phyloP scores from a whole-genome alignment of 2,329 filamentous ascomycete genomes.

The Fusarium dlaminii region DNA sequence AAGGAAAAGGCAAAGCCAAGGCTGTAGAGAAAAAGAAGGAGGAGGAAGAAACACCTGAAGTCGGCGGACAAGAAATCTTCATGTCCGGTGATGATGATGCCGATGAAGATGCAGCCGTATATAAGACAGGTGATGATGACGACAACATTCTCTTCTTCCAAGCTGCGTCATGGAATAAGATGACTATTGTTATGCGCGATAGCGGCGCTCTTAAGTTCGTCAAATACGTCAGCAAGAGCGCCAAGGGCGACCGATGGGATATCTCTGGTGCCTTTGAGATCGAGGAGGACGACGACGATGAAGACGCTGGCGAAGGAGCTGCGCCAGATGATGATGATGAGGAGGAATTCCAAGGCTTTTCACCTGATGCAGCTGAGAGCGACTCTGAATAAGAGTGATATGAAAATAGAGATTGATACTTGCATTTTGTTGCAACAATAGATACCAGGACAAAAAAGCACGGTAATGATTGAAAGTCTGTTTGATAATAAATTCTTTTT shows the following conservation, averaged over 20 bases:
- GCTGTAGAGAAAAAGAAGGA: constrained; percentile 7
- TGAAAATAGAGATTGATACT: constrained; percentile 21
- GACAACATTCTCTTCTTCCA: constrained; percentile 73
- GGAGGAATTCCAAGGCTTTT: constrained; percentile 68
- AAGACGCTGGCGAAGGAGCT: constrained; percentile 48
- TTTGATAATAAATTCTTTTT: constrained; percentile 3
- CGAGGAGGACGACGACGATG: constrained; percentile 61
- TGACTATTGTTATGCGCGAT: constrained; percentile 90
- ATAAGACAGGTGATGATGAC: constrained; percentile 82
- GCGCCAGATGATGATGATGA: constrained; percentile 55
- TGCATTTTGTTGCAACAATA: constrained; percentile 19
- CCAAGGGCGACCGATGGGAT: constrained; percentile 93
- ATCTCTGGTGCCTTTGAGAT: constrained; percentile 83
- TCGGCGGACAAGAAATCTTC: constrained; percentile 87
- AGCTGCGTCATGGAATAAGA: constrained; percentile 81
- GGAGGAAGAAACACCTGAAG: constrained; percentile 57
- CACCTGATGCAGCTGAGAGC: constrained; percentile 50
- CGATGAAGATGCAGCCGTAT: constrained; percentile 83
- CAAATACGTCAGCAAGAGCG: constrained; percentile 88
- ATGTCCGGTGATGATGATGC: constrained; percentile 87
- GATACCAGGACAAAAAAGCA: constrained; percentile 35
- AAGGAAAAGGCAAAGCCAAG: constrained; percentile 44
- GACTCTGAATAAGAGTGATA: constrained; percentile 45
- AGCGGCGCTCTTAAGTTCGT: constrained; percentile 89
- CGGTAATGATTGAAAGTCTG: constrained; percentile 5